Base-by-base conservation (phyloP, 352 stramenopile genomes). In the Pythium monospermum region DNA sequence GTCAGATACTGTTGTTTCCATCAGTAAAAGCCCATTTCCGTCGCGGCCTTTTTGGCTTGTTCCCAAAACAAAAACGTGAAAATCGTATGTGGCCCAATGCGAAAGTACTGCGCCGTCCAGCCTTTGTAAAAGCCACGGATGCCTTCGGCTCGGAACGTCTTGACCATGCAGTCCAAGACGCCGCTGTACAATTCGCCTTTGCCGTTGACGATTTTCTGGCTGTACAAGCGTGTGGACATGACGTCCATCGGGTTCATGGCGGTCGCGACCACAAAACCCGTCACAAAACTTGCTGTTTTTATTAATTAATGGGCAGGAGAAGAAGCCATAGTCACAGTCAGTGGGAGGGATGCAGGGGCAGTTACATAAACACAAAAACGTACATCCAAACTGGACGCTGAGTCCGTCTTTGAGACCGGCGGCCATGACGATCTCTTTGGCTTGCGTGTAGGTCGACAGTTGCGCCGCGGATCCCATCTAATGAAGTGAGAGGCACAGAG, bases 161-260 rank as follows among this genome's bases (percentile, higher is more conserved):
- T 92, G 37, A 43, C 26, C 38, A 91, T 75, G 56, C 83, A 92
- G 61, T 94, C 83, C 16, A 87, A 37, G 22, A 92, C 59, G 39
- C 76, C 76, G 22, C 65, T 66, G 68, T 94, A 94, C 18, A 94
- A 55, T 32, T 81, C 77, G 13, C 83, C 83, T 69, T 91, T 87
- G 62, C 83, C 83, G 45, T 94, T 77, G 33, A 94, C 76, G 4
- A 94, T 81, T 48, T 87, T 86, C 52, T 94, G 83, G 43, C 81
- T 92, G 73, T 94, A 94, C 53, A 94, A 57, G 28, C 83, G 77
- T 39, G 83, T 94, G 11, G 81, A 92, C 30, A 94, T 79, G 23
- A 94, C 83, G 55, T 94, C 83, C 58, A 94, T 89, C 22, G 83
- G 83, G 61, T 94, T 94, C 81, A 94, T 94, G 15, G 80, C 75